Evolutionary conservation across 2,329 filamentous ascomycete genomes (phyloP).

Genomic region (Botrytis hyacinthi): DNA sequence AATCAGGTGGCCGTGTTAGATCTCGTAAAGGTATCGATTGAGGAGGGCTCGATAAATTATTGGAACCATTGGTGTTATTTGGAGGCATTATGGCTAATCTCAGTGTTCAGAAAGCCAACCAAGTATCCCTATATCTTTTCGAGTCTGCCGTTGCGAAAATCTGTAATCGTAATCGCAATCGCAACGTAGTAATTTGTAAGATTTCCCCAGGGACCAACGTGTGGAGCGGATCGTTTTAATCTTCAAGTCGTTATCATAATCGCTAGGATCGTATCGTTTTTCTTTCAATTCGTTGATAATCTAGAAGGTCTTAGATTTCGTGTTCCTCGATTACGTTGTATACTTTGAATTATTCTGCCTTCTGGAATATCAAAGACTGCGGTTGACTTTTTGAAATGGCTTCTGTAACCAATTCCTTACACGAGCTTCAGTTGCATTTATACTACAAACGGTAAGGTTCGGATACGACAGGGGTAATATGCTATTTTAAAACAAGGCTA

Average conservation of each 20-base stretch:
- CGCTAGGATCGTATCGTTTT: slow-evolving; percentile 1
- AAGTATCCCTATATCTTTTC: not conserved
- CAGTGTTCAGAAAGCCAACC: slow-evolving; percentile 20
- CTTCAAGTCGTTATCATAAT: slow-evolving; percentile 29
- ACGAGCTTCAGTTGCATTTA: slow-evolving; percentile 17
- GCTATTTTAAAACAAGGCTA: slow-evolving; percentile 25
- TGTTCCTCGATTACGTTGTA: not conserved
- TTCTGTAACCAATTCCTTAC: slow-evolving; percentile 21
- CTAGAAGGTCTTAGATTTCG: not conserved
- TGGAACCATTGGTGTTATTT: slow-evolving; percentile 45
- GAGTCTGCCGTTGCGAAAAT: slow-evolving; percentile 11
- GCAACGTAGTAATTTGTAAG: slow-evolving; percentile 16
- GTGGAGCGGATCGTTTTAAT: slow-evolving; percentile 15
- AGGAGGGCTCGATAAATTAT: slow-evolving; percentile 46
- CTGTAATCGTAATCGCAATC: slow-evolving; percentile 19
- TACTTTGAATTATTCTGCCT: not conserved
- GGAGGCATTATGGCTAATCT: slow-evolving; percentile 46
- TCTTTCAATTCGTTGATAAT: not conserved
- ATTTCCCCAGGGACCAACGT: slow-evolving; percentile 20
- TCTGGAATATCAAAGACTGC: not conserved
- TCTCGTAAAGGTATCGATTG: slow-evolving; percentile 73
- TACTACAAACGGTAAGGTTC: slow-evolving; percentile 7
- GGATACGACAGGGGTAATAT: slow-evolving; percentile 11
- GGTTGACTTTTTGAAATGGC: slow-evolving; percentile 9
- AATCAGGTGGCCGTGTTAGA: slow-evolving; percentile 44